Base-by-base conservation (phyloP, 371 early-diverging fungal genomes). In the Mucor sp. region DNA sequence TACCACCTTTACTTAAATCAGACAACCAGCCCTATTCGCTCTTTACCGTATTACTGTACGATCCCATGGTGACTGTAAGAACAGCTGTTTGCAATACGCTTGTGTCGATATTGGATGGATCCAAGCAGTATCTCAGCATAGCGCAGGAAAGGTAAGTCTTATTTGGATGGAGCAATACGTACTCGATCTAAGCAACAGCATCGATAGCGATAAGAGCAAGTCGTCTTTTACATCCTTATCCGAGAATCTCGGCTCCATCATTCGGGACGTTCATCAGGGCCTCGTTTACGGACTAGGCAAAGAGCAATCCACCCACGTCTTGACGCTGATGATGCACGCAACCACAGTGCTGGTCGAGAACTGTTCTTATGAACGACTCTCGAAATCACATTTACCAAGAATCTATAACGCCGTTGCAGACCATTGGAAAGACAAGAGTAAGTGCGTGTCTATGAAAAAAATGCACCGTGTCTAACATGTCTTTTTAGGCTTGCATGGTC, bases 91-190 rank as follows among this genome's bases (percentile, higher is more conserved):
- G 84, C 55, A 78, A 81, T 47, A 79, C 81, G 0, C 59, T 91
- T 9, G 75, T 76, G n/a, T 70, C 87, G 6, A 83, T 91, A 66
- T 63, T 90, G 4, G 82, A 86, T 67, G 86, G 84, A 7, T 84
- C 89, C 4, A 85, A 84, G 32, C 81, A 84, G 47, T 91, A 89
- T 62, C 66, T 91, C 6, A 77, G 85, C 30, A 74, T 88, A 33
- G 91, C 91, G 1, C 81, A 82, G 47, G 89, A 85, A 61, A 74
- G 84, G 87, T 85, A 74, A 32, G 11, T 23, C 30, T 19, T 0
- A 14, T 37, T 14, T 6, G 37, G 41, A 4, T 43, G 9, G 12
- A 7, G n/a, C 3, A 21, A 3, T 35, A 17, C 32, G 32, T n/a
- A 30, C 8, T 50, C 9, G n/a, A 9, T 7, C 30, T 17, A 6